phyloP scores from a whole-genome alignment of 2,329 filamentous ascomycete genomes.

The Plectosphaerella cucumerina region DNA sequence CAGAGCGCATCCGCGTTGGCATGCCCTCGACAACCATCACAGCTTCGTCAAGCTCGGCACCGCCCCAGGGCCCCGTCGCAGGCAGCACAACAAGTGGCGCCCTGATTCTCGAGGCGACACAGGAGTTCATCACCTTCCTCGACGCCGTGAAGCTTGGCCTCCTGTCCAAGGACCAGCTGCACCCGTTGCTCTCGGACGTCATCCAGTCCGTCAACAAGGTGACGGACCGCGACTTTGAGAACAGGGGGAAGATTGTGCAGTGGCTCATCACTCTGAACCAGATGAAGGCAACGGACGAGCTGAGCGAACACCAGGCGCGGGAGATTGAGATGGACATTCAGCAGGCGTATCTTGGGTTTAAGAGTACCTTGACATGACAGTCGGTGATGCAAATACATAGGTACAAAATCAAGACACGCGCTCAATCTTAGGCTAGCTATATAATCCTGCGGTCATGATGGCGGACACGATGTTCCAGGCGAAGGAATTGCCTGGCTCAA shows the following conservation, averaged over 20 bases:
- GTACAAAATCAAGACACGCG: no score
- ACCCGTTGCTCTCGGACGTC: slow-evolving; percentile 88
- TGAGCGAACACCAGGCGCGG: slow-evolving; percentile 80
- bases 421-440: no score
- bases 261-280: slow-evolving; percentile 97
- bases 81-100: slow-evolving; percentile 51
- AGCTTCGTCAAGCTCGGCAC: slow-evolving; percentile 41
- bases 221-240: slow-evolving; percentile 91
- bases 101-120: slow-evolving; percentile 83
- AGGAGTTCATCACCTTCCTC: slow-evolving; percentile 97
- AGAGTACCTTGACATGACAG: slow-evolving; percentile 61
- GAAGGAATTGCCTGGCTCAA: no score
- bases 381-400: no score
- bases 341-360: slow-evolving; percentile 91
- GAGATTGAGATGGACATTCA: slow-evolving; percentile 93
- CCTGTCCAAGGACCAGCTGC: slow-evolving; percentile 92
- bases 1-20: slow-evolving; percentile 86
- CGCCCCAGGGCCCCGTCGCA: slow-evolving; percentile 35
- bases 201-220: slow-evolving; percentile 98
- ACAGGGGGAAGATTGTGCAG: slow-evolving; percentile 93
- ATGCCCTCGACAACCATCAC: slow-evolving; percentile 79
- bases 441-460: no score
- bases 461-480: no score
- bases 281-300: slow-evolving; percentile 92
- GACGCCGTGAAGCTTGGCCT: slow-evolving; percentile 91